Evolutionary conservation across 2,329 filamentous ascomycete genomes (phyloP), one percentile per base, ranked within the genome.

Genomic region (Arachnomyces sp.): DNA sequence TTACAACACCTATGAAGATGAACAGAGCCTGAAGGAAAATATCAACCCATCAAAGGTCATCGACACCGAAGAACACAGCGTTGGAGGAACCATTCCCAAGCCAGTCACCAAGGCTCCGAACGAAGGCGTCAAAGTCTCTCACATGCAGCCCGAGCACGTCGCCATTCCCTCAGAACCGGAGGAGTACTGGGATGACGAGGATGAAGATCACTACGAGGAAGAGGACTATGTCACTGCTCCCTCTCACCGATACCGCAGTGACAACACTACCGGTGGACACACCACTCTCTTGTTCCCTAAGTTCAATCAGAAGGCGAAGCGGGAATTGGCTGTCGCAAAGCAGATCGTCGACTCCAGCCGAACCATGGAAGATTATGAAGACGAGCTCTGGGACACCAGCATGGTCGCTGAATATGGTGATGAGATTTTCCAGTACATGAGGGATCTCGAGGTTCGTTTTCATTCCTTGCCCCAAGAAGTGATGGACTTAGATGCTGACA

Each of bases 341-440:
- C 57, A 72, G 5, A 73, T 81, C 45, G 85, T 94, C 11, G 78
- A 86, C 50, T 65, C 68, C 21, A 79, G 75, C 18, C 74, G 77
- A 17, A 80, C 78, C 1, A 61, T 68, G 3, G 85, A 92, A 43
- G 88, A 95, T 43, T 71, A 88, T 33, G 85, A 94, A 46, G 90
- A 95, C 49, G 90, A 96, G 59, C 72, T 76, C 38, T 94, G 84
- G 80, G 92, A 96, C 58, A 87, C 90, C 28, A 95, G 86, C 59
- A 96, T 98, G 92, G 92, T 96, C 37, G 85, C 89, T 8, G 90
- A 96, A 59, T 98, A 98, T 56, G 84, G 84, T 35, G 87, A 95
- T 12, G 92, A 98, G 55, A 96, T 98, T 52, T 95, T 96, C 55
- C 73, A 78, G 17, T 95, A 96, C 67, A 87, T 96, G 85, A 79